Base-by-base conservation (phyloP, 2,329 filamentous ascomycete species). In the Exophiala phaeomuriformis region DNA sequence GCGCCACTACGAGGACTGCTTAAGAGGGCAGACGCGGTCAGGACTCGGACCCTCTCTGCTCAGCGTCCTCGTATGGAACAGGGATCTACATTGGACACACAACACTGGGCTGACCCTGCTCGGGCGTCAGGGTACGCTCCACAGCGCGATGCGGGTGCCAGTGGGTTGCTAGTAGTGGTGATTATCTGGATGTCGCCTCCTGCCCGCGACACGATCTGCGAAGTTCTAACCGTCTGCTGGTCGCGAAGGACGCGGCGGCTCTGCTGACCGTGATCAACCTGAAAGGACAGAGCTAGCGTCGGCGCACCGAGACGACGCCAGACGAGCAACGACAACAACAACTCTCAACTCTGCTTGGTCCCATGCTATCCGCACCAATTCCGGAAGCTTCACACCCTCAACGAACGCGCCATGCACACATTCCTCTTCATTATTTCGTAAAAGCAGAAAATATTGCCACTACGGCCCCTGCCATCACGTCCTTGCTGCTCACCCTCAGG, bases 351-450 rank as follows among this genome's bases (percentile, higher is more conserved):
- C 28, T 27, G 12, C 6, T 10, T 27, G 19, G 19, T 36, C 19
- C n/a, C 30, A 51, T 12, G 12, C 32, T 45, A 35, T 42, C 48
- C 48, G 48, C 12, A 9, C 39, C 30, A 36, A 44, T 28, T 52
- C 44, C 50, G 31, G 35, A 47, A 40, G 33, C 44, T 36, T 27
- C 45, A 53, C 47, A 53, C 47, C 51, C 46, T 53, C 41, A 27
- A 9, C 10, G 42, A 12, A 33, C 42, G 42, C 27, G 42, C 32
- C 42, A 31, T 29, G 41, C 42, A 32, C 42, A 31, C 10, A 4
- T 4, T 31, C 42, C 12, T 44, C 19, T 27, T 19, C 19, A 19
- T 19, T 19, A 19, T 19, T 19, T 19, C 19, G 19, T 19, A 19
- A 19, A 19, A 19, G 19, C 19, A 19, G 19, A 19, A 19, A 19